Percentiles rank a stretch among this genome's conserved stretches.
These are phyloP conservation scores for Trametes hirsuta DNA, from an alignment of 1,284 basidiomycete species.

Conservation along the genomic window DNA sequence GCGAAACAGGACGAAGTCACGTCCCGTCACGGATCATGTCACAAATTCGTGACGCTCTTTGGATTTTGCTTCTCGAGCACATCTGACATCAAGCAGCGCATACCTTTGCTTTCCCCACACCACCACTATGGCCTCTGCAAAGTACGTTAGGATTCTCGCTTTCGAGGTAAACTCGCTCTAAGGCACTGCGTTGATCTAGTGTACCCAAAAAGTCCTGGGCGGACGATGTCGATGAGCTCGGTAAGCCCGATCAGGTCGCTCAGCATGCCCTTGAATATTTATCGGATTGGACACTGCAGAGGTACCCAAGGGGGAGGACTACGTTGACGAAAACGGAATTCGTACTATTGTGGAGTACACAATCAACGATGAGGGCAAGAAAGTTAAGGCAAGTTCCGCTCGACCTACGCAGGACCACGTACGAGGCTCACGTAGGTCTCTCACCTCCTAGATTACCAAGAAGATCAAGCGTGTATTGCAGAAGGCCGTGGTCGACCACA, in stretches of 20 bases:
- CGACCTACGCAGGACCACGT: not conserved
- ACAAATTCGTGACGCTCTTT: conserved; percentile 9
- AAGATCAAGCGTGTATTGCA: conserved; percentile 88
- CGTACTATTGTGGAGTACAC: conserved; percentile 85
- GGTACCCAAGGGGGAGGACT: conserved; percentile 56
- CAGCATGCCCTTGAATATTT: not conserved
- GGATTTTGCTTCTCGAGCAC: conserved; percentile 17
- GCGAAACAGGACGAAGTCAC: not conserved
- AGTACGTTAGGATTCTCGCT: conserved; percentile 5
- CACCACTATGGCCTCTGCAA: conserved; percentile 18
- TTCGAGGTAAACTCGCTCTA: not conserved
- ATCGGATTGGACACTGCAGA: conserved; percentile 31
- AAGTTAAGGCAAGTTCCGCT: conserved; percentile 76
- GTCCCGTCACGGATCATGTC: conserved; percentile 1
- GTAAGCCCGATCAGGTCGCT: conserved; percentile 35
- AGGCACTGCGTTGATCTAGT: conserved; percentile 5
- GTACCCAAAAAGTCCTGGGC: conserved; percentile 77
- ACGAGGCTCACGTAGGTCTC: not conserved
- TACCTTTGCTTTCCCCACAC: conserved; percentile 5
- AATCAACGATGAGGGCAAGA: conserved; percentile 92
- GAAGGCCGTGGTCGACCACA: conserved; percentile 92
- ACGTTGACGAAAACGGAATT: conserved; percentile 87
- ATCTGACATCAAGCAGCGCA: not conserved
- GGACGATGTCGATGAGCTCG: conserved; percentile 80
- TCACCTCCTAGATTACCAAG: conserved; percentile 69